Conservation (phyloP, 805 yeast genomes). For the Starmerella riodocensis region DNA sequence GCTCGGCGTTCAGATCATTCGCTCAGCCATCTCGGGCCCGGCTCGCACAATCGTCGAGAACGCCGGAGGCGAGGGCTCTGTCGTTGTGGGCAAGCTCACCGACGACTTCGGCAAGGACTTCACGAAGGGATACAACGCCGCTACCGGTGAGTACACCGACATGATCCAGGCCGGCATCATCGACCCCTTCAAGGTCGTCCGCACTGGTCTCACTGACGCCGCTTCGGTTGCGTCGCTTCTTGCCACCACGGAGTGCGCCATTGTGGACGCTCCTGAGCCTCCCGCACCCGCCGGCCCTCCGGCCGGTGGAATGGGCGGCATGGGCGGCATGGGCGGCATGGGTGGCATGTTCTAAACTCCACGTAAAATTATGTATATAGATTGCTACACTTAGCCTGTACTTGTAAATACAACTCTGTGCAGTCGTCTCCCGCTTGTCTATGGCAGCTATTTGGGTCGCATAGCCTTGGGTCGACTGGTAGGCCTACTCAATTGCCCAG, state of each 20-base stretch:
- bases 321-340: constrained; percentile 33
- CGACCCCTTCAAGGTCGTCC: constrained; percentile 96
- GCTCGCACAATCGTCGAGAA: constrained; percentile 91
- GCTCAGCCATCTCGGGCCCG: constrained; percentile 85
- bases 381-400: no score
- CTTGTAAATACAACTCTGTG: neutral
- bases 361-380: no score
- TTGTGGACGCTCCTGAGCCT: constrained; percentile 84
- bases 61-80: constrained; percentile 97
- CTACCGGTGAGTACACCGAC: constrained; percentile 86
- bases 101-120: constrained; percentile 52
- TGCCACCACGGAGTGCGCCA: constrained; percentile 97
- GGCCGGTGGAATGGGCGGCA: constrained; percentile 56
- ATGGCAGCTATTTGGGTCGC: no score
- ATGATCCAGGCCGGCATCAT: constrained; percentile 95
- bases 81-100: constrained; percentile 76
- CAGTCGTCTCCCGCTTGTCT: no score
- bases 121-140: constrained; percentile 81
- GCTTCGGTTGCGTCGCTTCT: constrained; percentile 93
- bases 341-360: constrained; percentile 15
- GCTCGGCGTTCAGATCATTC: constrained; percentile 87
- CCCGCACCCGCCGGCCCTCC: constrained; percentile 42
- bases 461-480: no score
- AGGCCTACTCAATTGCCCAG: no score
- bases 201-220: constrained; percentile 90